Conservation (phyloP, 2,329 filamentous ascomycete genomes). For the Colletotrichum abscissum region DNA sequence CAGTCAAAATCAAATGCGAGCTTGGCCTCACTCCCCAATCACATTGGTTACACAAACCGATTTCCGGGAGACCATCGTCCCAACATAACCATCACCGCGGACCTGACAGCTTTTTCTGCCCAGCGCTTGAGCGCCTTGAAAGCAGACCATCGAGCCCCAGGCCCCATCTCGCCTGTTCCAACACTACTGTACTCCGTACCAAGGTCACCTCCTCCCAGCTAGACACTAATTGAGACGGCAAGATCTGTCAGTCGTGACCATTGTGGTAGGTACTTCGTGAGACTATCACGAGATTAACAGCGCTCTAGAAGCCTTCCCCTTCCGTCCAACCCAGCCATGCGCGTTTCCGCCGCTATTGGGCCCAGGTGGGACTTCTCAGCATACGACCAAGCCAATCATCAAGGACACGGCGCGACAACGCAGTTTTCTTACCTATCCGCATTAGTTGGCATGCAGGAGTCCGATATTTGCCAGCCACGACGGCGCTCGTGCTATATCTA, state of each 20-base stretch:
- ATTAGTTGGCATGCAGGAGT: conserved; percentile 5
- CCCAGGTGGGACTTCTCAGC: neutral
- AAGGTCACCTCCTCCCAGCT: too few relatives aligned
- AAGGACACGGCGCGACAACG: neutral
- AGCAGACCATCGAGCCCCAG: neutral
- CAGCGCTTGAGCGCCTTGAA: neutral
- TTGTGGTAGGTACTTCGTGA: too few relatives aligned
- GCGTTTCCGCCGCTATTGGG: too few relatives aligned
- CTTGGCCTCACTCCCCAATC: neutral
- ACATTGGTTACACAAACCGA: neutral
- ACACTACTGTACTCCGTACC: neutral
- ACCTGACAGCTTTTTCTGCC: neutral
- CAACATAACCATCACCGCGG: neutral
- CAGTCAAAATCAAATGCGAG: neutral
- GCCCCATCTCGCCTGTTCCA: neutral
- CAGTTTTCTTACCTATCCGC: neutral
- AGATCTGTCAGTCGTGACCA: too few relatives aligned
- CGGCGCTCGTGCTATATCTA: too few relatives aligned
- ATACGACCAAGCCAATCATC: neutral
- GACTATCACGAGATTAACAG: neutral
- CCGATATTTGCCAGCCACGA: neutral
- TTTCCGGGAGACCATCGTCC: neutral
- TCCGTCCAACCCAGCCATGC: neutral
- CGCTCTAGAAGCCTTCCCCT: conserved; percentile 29
- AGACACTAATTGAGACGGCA: neutral